These are phyloP conservation scores for Groenewaldozyma sp. DNA, from an alignment of 1,139 yeast species.

Conservation along the genomic window DNA sequence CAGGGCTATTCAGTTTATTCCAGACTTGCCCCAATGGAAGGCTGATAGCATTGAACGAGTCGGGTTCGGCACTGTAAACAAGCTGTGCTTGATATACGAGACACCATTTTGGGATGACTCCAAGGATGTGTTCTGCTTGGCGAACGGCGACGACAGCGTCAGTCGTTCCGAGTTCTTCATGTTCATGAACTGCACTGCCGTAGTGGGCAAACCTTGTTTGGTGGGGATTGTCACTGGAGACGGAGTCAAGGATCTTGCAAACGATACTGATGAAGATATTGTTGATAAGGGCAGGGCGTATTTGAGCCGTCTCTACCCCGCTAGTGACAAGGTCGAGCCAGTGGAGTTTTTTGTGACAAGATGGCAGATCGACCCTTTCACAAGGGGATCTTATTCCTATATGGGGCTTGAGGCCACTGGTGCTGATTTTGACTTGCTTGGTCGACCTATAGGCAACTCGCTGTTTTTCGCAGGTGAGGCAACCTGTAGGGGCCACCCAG, in stretches of 20 bases:
- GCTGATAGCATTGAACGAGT: conserved; percentile 32
- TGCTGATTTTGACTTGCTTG: conserved; percentile 35
- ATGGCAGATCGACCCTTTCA: conserved; percentile 36
- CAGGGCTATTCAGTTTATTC: conserved; percentile 33
- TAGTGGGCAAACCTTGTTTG: conserved; percentile 31
- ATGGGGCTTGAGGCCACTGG: conserved; percentile 37
- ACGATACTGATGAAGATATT: conserved; percentile 28
- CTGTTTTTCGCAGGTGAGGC: conserved; percentile 40
- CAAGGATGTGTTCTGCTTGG: conserved; percentile 30
- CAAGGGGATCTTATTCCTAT: conserved; percentile 35
- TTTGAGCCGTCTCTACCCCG: conserved; percentile 25
- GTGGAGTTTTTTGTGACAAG: conserved; percentile 34
- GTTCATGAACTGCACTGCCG: conserved; percentile 33
- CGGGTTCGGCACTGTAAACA: conserved; percentile 35
- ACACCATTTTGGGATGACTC: conserved; percentile 34
- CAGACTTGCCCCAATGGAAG: conserved; percentile 37
- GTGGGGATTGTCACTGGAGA: conserved; percentile 35
- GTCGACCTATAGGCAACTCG: conserved; percentile 31
- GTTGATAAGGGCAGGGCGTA: conserved; percentile 29
- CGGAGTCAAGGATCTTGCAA: conserved; percentile 30
- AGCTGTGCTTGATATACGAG: conserved; percentile 31
- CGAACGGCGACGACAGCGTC: conserved; percentile 10
- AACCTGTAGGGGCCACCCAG: conserved; percentile 35
- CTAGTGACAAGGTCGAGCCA: conserved; percentile 18
- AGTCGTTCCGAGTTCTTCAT: conserved; percentile 33